phyloP scores from a whole-genome alignment of 2,329 filamentous ascomycete species.

The Colletotrichum sojae region DNA sequence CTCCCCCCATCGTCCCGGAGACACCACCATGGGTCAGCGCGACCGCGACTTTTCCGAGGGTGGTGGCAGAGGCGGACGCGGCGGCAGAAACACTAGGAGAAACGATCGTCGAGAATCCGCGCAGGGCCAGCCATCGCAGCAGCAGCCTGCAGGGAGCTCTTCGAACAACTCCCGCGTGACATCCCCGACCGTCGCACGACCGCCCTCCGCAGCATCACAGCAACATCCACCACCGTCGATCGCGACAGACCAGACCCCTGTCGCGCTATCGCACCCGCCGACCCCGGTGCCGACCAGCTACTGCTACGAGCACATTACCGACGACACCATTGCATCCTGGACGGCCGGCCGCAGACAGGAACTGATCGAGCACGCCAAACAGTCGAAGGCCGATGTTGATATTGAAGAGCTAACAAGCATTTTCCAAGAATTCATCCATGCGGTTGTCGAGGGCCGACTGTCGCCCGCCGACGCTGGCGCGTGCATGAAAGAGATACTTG shows the following conservation, averaged over 20 bases:
- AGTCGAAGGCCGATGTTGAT: slow-evolving; percentile 78
- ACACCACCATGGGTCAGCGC: slow-evolving; percentile 69
- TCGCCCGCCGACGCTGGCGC: slow-evolving; percentile 77
- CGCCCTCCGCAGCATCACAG: slow-evolving; percentile 29
- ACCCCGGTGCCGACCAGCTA: slow-evolving; percentile 65
- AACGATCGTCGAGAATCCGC: slow-evolving; percentile 67
- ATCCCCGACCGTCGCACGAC: slow-evolving; percentile 30
- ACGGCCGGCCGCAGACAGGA: slow-evolving; percentile 72
- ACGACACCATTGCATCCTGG: slow-evolving; percentile 79
- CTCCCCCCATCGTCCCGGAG: slow-evolving; percentile 73
- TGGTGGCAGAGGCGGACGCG: slow-evolving; percentile 60
- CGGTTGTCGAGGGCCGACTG: slow-evolving; percentile 79
- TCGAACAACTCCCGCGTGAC: slow-evolving; percentile 35
- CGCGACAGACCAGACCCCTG: slow-evolving; percentile 45
- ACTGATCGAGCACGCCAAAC: slow-evolving; percentile 75
- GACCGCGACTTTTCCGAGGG: slow-evolving; percentile 66
- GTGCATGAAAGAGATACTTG: slow-evolving; percentile 81
- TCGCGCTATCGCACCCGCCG: slow-evolving; percentile 43
- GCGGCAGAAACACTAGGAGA: slow-evolving; percentile 61
- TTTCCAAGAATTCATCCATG: slow-evolving; percentile 88
- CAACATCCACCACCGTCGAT: slow-evolving; percentile 50
- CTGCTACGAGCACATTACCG: slow-evolving; percentile 82
- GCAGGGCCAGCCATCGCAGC: slow-evolving; percentile 48
- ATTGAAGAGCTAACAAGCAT: slow-evolving; percentile 77
- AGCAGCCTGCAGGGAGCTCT: slow-evolving; percentile 28